A percentile compares a stretch with the other conserved stretches of the same genome.
Conservation (phyloP, 1,139 yeast species). For the Hanseniaspora gamundiae region DNA sequence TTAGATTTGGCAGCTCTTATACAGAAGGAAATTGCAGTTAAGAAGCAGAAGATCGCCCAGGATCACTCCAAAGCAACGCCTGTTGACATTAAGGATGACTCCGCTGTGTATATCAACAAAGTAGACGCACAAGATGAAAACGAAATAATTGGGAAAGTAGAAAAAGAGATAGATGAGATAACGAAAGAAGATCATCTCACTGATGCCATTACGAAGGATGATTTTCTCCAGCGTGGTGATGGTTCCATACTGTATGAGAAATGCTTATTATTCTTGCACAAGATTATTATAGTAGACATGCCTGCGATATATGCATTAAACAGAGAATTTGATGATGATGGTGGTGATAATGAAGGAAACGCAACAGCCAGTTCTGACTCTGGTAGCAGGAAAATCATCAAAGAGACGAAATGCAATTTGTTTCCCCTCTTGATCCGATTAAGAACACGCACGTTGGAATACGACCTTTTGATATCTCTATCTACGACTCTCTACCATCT, state of each 20-base stretch:
- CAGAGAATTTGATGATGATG: conserved; percentile 12
- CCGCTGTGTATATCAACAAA: no score
- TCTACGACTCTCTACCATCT: conserved; percentile 48
- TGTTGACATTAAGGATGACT: no score
- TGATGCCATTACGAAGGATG: no score
- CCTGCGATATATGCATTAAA: conserved; percentile 7
- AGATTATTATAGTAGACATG: conserved; percentile 19
- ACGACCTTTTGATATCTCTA: conserved; percentile 41
- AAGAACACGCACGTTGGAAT: conserved; percentile 34
- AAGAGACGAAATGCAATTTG: conserved; percentile 49
- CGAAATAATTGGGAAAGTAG: background rate
- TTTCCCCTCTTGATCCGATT: conserved; percentile 50
- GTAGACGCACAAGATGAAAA: conserved; percentile 8
- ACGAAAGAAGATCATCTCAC: background rate
- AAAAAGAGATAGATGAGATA: background rate
- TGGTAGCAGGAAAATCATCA: conserved; percentile 34
- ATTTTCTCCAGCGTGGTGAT: no score
- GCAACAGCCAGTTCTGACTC: conserved; percentile 22
- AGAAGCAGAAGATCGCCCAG: conserved; percentile 16
- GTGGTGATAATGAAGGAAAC: background rate
- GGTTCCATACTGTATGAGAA: conserved; percentile 2
- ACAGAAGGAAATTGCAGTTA: conserved; percentile 26
- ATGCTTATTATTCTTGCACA: conserved; percentile 10
- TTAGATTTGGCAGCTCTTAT: conserved; percentile 30
- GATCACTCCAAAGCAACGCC: conserved; percentile 2